A percentile compares a stretch with the other conserved stretches of the same genome.
These are phyloP conservation scores for Colletotrichum musae DNA, from an alignment of 2,329 filamentous ascomycete species.

Conservation along the genomic window DNA sequence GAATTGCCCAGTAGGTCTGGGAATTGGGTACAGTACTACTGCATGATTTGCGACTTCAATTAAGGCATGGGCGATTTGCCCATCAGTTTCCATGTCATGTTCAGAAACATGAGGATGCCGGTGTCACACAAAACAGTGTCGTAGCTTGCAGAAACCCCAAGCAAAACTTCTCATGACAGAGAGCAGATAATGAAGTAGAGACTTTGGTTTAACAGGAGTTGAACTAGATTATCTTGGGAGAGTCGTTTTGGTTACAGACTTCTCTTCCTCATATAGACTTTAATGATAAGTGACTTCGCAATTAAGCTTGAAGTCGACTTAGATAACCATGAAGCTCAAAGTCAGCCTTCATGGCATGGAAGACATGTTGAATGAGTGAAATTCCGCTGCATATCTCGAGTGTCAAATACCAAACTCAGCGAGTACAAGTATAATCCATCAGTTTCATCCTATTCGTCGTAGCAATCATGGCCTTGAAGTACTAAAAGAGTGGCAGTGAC, in stretches of 20 bases:
- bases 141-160: no score
- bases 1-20: slow-evolving; percentile 21
- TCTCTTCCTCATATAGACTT: no score
- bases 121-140: no score
- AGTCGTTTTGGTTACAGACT: no score
- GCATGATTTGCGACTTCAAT: background rate
- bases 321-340: no score
- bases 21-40: slow-evolving; percentile 20
- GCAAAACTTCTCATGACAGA: no score
- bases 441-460: slow-evolving; percentile 3
- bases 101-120: no score
- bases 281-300: no score
- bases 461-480: background rate
- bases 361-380: slow-evolving; percentile 59
- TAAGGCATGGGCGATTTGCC: background rate
- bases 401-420: slow-evolving; percentile 58
- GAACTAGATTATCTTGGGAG: no score
- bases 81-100: no score
- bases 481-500: slow-evolving; percentile 16
- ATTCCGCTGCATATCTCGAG: slow-evolving; percentile 61
- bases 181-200: no score
- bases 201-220: no score
- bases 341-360: slow-evolving; percentile 28
- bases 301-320: slow-evolving; percentile 43
- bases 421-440: slow-evolving; percentile 30